Base-by-base conservation (phyloP, 2,329 filamentous ascomycete species). In the Ciborinia camelliae region DNA sequence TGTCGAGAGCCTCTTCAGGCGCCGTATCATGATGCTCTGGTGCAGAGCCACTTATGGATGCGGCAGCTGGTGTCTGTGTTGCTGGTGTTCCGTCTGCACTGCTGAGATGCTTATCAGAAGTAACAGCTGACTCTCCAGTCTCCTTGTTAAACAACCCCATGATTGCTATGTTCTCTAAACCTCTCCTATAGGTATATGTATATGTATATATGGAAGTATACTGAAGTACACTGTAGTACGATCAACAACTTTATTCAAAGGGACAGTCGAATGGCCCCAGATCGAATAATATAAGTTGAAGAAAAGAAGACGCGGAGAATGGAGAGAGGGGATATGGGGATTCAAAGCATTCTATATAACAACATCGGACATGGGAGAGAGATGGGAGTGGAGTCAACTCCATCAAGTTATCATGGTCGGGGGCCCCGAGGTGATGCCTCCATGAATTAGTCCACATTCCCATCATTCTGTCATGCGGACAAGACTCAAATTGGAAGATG, bases 121-220 rank as follows among this genome's bases (percentile, higher is more conserved):
- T 10, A 23, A 52, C n/a, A 37, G 64, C 48, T n/a, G 51, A 28
- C 15, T 58, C 55, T 28, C 43, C 50, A 14, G 43, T 37, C 41
- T 47, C 55, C 51, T 63, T 67, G 32, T 54, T 64, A 47, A 67
- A 67, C 35, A 66, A n/a, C n/a, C 64, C 64, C 66, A 67, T 67
- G 35, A 53, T 30, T 57, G 61, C 20, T 28, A 3, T 32, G 26
- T 43, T 28, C n/a, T 35, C 20, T 32, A 3, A 26, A 23, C 28
- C 35, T 35, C 28, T 48, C 4, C 18, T 59, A 12, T 26, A 23
- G 15, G 23, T 3, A 32, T 4, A n/a, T 57, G 8, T 57, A 30
- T 41, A 43, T 28, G 4, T 28, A 23, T 48, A 35, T 41, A 28
- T 28, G 10, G 28, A 58, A 41, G 23, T 43, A 30, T 14, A n/a